Evolutionary conservation across 202 grass and related monocot species (phyloP), one percentile per base, ranked within the genome.

Genomic region (Schoenoplectus triqueter): DNA sequence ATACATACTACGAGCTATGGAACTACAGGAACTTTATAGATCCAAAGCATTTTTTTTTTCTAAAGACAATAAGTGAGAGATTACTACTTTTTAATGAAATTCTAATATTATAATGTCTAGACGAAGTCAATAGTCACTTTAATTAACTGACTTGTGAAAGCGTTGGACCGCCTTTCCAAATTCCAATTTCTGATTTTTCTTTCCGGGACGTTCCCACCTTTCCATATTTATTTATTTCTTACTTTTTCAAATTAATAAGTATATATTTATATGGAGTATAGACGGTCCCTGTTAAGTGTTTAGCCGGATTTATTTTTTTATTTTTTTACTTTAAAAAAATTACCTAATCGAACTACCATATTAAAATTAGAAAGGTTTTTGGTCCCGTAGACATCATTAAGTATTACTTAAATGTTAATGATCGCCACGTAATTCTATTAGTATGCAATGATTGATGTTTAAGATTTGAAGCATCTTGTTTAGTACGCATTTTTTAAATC

Each of bases 171-270:
- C 7, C 8, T 75, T 6, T 39, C 18, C 31, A 31, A 31, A 31
- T 31, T 31, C 31, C 31, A 75, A 21, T 52, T 75, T 22, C 1
- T 55, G 55, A 20, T 54, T 55, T 76, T 13, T 73, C 3, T 73
- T 41, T 31, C 31, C 31, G 31, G 31, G 31, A 31, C 31, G 31
- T 31, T 31, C 31, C 31, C 31, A 31, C 31, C 31, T 31, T 31
- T 31, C 31, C 31, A 31, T 31, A 31, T 31, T 31, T 31, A 1
- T 31, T 31, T 31, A 31, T 31, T 31, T 31, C 10, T 56, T 41
- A n/a, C 10, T 7, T 77, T 77, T 77, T 42, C 1, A 57, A 57
- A 77, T 77, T 57, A 57, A 76, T 76, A 31, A 31, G 31, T 31
- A 31, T 31, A 31, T 31, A 31, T 31, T 31, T 31, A 31, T 31